phyloP scores from a whole-genome alignment of 768 basidiomycete genomes.

The Pisolithus tinctorius region DNA sequence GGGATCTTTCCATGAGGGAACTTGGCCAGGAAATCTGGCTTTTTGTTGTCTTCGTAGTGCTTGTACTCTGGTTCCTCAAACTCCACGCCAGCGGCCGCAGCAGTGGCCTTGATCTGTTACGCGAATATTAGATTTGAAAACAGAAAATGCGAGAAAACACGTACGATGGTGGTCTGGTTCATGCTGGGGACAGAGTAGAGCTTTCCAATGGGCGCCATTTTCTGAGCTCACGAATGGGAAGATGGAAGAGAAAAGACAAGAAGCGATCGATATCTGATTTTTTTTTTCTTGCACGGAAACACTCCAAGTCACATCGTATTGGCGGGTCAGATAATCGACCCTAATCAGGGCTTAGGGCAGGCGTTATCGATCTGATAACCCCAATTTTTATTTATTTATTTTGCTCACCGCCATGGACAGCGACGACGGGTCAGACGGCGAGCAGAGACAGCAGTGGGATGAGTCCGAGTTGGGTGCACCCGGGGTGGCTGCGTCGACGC shows the following conservation, averaged over 20 bases:
- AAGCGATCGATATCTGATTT: conserved; percentile 2
- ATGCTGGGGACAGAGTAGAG: conserved; percentile 47
- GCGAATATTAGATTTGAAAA: conserved; percentile 7
- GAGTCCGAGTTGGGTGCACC: conserved; percentile 5
- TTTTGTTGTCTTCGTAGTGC: conserved; percentile 62
- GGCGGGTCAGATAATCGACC: conserved; percentile 7
- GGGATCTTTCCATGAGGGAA: conserved; percentile 85
- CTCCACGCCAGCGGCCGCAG: conserved; percentile 53
- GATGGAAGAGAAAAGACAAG: conserved; percentile 11
- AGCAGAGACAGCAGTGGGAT: conserved; percentile 12
- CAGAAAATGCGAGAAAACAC: background rate
- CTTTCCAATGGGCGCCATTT: conserved; percentile 58
- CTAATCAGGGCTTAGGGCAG: conserved; percentile 10
- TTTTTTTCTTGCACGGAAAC: conserved; percentile 4
- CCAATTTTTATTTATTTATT: conserved; percentile 10
- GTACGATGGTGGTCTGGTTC: conserved; percentile 42
- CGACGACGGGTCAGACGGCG: conserved; percentile 26
- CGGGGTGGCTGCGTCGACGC: conserved; percentile 21
- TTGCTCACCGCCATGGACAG: conserved; percentile 7
- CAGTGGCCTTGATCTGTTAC: conserved; percentile 46
- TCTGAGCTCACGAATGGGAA: conserved; percentile 20
- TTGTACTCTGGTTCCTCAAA: conserved; percentile 48
- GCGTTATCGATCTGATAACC: conserved; percentile 24
- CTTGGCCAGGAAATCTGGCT: conserved; percentile 63
- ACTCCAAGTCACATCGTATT: conserved; percentile 15